phyloP scores from a whole-genome alignment of 768 basidiomycete genomes.

The Mycena olivaceomarginata region DNA sequence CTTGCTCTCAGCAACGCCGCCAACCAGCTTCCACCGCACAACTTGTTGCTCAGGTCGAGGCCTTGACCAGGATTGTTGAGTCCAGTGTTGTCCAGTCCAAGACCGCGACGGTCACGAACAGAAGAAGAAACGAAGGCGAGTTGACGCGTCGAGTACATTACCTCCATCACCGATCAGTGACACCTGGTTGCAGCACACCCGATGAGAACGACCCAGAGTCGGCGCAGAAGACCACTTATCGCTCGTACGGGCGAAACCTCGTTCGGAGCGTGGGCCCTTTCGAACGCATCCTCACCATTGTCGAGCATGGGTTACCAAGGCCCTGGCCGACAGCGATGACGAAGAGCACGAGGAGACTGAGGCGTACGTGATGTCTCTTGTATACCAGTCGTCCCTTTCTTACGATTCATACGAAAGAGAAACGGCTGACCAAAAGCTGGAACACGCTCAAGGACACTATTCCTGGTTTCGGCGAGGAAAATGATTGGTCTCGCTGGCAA shows the following conservation, averaged over 20 bases:
- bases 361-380: not conserved
- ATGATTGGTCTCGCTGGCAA: constrained; percentile 5
- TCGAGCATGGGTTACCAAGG: constrained; percentile 10
- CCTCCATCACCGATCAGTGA: too few species aligned
- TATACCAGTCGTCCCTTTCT: not conserved
- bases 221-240: not conserved
- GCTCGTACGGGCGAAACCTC: constrained; percentile 2
- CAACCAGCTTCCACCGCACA: too few species aligned
- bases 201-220: not conserved
- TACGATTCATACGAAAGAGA: not conserved
- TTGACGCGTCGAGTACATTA: not conserved
- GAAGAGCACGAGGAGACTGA: not conserved
- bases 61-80: too few species aligned
- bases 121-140: too few species aligned
- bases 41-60: too few species aligned
- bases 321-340: constrained; percentile 8
- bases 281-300: not conserved
- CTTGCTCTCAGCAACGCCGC: too few species aligned
- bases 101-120: too few species aligned
- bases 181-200: too few species aligned
- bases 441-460: not conserved
- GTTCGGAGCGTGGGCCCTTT: not conserved
- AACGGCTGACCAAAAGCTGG: constrained; percentile 3
- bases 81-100: too few species aligned
- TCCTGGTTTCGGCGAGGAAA: not conserved